These are phyloP conservation scores for Brettanomyces anomalus DNA, from an alignment of 805 yeast genomes.

Conservation along the genomic window DNA sequence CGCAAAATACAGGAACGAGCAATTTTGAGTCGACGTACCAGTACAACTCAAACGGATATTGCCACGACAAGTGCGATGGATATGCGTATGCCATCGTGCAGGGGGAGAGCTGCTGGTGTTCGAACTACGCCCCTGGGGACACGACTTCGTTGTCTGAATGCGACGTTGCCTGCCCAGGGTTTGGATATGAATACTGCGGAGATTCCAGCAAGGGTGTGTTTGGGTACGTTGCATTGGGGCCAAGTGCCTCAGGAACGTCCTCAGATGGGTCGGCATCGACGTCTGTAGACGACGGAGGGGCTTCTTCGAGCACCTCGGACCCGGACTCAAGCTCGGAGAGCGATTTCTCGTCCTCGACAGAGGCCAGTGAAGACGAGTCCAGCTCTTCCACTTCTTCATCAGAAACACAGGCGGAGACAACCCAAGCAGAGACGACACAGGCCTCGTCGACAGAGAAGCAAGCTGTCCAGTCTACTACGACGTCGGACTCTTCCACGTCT, in stretches of 20 bases:
- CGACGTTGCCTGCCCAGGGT: slow-evolving; percentile 36
- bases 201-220: slow-evolving; percentile 9
- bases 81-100: slow-evolving; percentile 38
- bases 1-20: slow-evolving; percentile 18
- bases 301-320: no score
- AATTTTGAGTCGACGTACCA: slow-evolving; percentile 5
- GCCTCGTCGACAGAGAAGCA: no score
- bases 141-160: slow-evolving; percentile 31
- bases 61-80: slow-evolving; percentile 31
- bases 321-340: no score
- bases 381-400: slow-evolving; percentile 4
- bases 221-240: slow-evolving; percentile 16
- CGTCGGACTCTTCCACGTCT: no score
- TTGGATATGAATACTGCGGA: slow-evolving; percentile 33
- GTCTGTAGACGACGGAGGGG: background rate
- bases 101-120: slow-evolving; percentile 38
- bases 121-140: slow-evolving; percentile 31
- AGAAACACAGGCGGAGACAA: background rate
- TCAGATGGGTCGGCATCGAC: background rate
- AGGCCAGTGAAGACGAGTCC: background rate
- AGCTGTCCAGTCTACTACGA: no score
- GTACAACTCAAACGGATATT: slow-evolving; percentile 32
- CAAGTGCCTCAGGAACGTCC: background rate
- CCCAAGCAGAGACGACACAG: no score
- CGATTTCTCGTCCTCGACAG: no score